Evolutionary conservation across 176 grass and related monocot genomes (phyloP), one percentile per base, ranked within the genome.

Genomic region (Ananas comosus): DNA sequence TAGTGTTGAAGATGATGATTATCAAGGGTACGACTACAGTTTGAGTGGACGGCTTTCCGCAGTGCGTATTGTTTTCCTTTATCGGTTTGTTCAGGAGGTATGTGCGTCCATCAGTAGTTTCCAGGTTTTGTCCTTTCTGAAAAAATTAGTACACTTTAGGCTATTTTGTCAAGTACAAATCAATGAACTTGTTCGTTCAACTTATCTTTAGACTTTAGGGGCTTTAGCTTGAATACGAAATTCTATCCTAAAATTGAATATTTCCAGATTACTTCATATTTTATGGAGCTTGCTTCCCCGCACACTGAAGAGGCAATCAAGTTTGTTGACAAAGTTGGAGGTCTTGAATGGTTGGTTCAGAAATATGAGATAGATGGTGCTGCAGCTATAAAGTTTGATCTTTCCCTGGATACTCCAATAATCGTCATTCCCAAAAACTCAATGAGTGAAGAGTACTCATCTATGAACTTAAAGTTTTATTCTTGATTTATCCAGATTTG

Each of bases 351-450:
- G 89, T 80, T 97, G 50, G 85, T 97, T 87, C 86, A 97, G 81
- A 97, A 97, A 78, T 90, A 97, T 79, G 93, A 97, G 81, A 85
- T 97, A 48, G 93, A 97, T 83, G 93, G 93, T 75, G 77, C 86
- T 64, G 76, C 93, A 79, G 86, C 89, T 69, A 76, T 92, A 82
- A 96, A 96, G 66, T 71, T 96, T 23, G 89, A 96, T 76, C 86
- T 96, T 73, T 92, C 93, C 54, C 79, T 96, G 74, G 93, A 96
- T 51, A 92, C 86, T 13, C 93, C 93, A 74, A 97, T 92, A 68
- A 97, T 97, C 73, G 87, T 97, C 74, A 75, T 97, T 59, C 93
- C 93, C 5, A 92, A 82, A 63, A 89, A 87, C 79, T 97, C 93
- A 16, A 80, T 80, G 59, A 92, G 89, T 14, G 71, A 92, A 85